Evolutionary conservation across 1,139 yeast species (phyloP), one percentile per base, ranked within the genome.

Genomic region (Eremothecium cymbalariae): DNA sequence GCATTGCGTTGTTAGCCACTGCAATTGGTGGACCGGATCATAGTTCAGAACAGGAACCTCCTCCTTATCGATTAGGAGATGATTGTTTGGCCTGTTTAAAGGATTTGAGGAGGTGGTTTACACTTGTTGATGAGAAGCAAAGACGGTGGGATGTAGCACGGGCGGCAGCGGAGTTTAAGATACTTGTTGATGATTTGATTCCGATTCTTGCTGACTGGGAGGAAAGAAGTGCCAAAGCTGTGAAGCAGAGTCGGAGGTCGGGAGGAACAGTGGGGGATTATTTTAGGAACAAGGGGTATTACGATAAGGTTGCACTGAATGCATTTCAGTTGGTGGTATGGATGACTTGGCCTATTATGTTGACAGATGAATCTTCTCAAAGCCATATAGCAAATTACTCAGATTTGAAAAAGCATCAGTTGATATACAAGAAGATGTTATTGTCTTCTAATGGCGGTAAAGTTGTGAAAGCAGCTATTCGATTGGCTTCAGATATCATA

Each of bases 61-160:
- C 73, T 1, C 77, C 79, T 0, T 90, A 90, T 51, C 74, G 73
- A 44, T 67, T 88, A 2, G 98, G 98, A 8, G 88, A 81, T 45
- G 97, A 90, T 53, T 95, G 96, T 40, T 61, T 83, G 41, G 88
- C 88, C 1, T 85, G 97, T 58, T 62, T 90, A 23, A 80, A 83
- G 48, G 98, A 90, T 60, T 60, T 90, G 42, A 85, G 84, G 54
- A 68, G 82, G 46, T 88, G 97, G 95, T 71, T 90, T 37, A 74
- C 74, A 45, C 68, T 81, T 1, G 90, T 84, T 33, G 98, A 90
- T 55, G 94, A 84, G 40, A 66, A 68, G 27, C 70, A 72, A 41
- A 67, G 70, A 34, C 67, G 76, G 18, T 79, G 74, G 66, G 86
- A 80, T 45, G 95, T 88, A 12, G 94, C 95, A 0, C 65, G 83